Percentiles rank a stretch among this genome's conserved stretches.
phyloP scores from a whole-genome alignment of 2,329 filamentous ascomycete species.

The Akanthomyces dipterigenus region DNA sequence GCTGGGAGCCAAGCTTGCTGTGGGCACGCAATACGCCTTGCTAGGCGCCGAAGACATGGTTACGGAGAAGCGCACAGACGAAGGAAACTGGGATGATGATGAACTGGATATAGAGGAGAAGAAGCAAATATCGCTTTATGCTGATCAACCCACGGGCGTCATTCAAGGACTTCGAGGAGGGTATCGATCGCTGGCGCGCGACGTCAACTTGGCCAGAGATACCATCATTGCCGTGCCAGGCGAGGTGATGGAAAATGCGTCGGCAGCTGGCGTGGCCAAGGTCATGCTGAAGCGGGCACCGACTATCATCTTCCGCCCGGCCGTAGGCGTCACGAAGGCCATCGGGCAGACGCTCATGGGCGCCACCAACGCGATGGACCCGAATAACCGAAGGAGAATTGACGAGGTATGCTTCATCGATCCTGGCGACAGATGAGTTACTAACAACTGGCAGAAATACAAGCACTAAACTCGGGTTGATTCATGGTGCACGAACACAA shows the following conservation, averaged over 20 bases:
- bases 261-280: conserved; percentile 70
- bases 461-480: conserved; percentile 1
- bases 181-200: conserved; percentile 74
- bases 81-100: conserved; percentile 50
- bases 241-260: conserved; percentile 81
- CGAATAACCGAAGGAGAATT: conserved; percentile 68
- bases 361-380: conserved; percentile 86
- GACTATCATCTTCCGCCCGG: conserved; percentile 86
- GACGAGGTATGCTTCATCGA: conserved; percentile 65
- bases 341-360: conserved; percentile 86
- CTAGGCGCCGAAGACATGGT: conserved; percentile 83
- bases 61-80: conserved; percentile 33
- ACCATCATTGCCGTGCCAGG: conserved; percentile 92
- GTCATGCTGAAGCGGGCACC: conserved; percentile 77
- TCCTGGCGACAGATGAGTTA: background rate
- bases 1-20: conserved; percentile 85
- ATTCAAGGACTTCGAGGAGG: conserved; percentile 79
- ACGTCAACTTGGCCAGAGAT: conserved; percentile 79
- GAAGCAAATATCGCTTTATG: conserved; percentile 83
- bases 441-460: conserved; percentile 12
- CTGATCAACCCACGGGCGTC: conserved; percentile 86
- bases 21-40: conserved; percentile 89
- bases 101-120: conserved; percentile 60
- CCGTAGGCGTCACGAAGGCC: conserved; percentile 82
- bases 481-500: background rate